Evolutionary conservation across 2,329 filamentous ascomycete genomes (phyloP).

Genomic region (Nothophaeocryptopus gaeumannii): DNA sequence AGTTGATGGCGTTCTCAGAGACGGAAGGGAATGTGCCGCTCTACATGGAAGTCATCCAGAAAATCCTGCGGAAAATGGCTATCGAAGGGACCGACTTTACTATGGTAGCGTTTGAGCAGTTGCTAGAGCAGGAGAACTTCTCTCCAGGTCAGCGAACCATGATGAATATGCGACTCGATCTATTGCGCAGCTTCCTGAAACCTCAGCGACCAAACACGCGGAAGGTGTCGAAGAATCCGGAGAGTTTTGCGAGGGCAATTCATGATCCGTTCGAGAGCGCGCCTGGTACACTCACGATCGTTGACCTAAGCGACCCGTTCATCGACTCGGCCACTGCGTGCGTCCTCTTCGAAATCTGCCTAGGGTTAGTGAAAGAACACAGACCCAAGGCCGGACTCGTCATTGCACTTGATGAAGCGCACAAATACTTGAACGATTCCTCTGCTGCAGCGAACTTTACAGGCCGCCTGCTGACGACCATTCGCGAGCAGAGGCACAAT

Average conservation of each 20-base stretch:
- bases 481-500: conserved; percentile 69
- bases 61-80: conserved; percentile 58
- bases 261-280: conserved; percentile 34
- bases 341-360: conserved; percentile 68
- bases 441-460: conserved; percentile 55
- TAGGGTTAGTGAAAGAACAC: conserved; percentile 55
- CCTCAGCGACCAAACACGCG: conserved; percentile 1
- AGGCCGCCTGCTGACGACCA: conserved; percentile 58
- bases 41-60: conserved; percentile 55
- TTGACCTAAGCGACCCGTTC: conserved; percentile 72
- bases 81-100: conserved; percentile 46
- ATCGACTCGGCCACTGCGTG: conserved; percentile 66
- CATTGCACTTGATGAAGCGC: conserved; percentile 72
- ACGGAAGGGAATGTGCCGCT: conserved; percentile 47
- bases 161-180: conserved; percentile 59
- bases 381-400: conserved; percentile 53
- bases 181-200: conserved; percentile 62
- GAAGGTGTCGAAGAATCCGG: too few species aligned
- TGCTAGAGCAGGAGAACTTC: conserved; percentile 42
- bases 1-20: conserved; percentile 53
- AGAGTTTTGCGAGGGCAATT: conserved; percentile 5
- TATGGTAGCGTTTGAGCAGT: conserved; percentile 49
- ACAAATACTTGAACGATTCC: conserved; percentile 61
- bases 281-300: conserved; percentile 58
- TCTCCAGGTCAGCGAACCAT: conserved; percentile 51